These are phyloP conservation scores for Stropharia rugosoannulata DNA, from an alignment of 768 basidiomycete species.

Conservation along the genomic window DNA sequence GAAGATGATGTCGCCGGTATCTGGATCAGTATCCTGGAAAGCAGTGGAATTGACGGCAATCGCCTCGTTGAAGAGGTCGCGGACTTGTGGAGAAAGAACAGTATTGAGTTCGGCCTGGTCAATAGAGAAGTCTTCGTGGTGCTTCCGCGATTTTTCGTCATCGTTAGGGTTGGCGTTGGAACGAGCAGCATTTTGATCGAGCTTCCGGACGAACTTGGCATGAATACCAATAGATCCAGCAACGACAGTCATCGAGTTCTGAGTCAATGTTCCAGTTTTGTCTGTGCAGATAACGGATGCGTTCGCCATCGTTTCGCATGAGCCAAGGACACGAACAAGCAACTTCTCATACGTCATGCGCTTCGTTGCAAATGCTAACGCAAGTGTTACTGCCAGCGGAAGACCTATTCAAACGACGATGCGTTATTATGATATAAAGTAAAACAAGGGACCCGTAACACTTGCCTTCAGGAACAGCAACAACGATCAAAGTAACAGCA, in stretches of 20 bases:
- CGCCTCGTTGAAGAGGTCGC: conserved; percentile 74
- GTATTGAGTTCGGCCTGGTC: conserved; percentile 72
- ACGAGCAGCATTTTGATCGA: conserved; percentile 69
- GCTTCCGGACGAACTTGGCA: conserved; percentile 85
- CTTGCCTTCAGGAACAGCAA: conserved; percentile 48
- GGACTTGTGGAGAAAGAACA: conserved; percentile 59
- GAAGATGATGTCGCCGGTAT: conserved; percentile 60
- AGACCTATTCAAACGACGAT: conserved; percentile 49
- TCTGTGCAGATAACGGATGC: conserved; percentile 95
- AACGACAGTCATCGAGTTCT: conserved; percentile 94
- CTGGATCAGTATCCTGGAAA: conserved; percentile 74
- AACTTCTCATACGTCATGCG: conserved; percentile 97
- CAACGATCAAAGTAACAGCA: conserved; percentile 74
- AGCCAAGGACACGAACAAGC: conserved; percentile 92
- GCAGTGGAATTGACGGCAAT: conserved; percentile 94
- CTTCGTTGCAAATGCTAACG: conserved; percentile 95
- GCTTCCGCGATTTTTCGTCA: conserved; percentile 36
- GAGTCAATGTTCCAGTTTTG: conserved; percentile 96
- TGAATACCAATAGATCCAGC: conserved; percentile 94
- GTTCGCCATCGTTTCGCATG: conserved; percentile 99
- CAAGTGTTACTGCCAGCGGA: conserved; percentile 93
- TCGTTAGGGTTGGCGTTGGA: conserved; percentile 67
- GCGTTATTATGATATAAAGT: not conserved
- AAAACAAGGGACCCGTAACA: not conserved
- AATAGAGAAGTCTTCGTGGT: conserved; percentile 78